A percentile compares a stretch with the other conserved stretches of the same genome.
These are phyloP conservation scores for Kernera saxatilis DNA, from an alignment of 345 rosid genomes.

Conservation along the genomic window DNA sequence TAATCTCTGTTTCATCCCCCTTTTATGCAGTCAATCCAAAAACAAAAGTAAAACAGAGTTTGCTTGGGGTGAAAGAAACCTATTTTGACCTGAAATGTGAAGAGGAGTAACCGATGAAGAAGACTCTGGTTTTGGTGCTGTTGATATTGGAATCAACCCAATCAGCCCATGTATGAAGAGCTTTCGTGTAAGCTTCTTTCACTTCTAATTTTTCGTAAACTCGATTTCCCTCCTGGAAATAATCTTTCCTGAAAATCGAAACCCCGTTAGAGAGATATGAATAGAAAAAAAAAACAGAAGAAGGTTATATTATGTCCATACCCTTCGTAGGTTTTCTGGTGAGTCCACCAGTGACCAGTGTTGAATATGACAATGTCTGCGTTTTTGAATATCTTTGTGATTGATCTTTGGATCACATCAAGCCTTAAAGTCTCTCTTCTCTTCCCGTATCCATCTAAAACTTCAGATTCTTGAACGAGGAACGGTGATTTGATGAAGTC, in stretches of 20 bases:
- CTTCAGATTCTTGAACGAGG: slow-evolving; percentile 52
- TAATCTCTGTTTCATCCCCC: background rate
- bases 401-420: slow-evolving; percentile 40
- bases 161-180: slow-evolving; percentile 65
- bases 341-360: slow-evolving; percentile 81
- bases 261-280: background rate
- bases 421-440: slow-evolving; percentile 47
- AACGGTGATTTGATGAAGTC: slow-evolving; percentile 60
- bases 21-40: background rate
- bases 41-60: background rate
- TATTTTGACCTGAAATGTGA: slow-evolving; percentile 53
- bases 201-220: slow-evolving; percentile 46
- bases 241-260: slow-evolving; percentile 37
- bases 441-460: slow-evolving; percentile 26
- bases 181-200: slow-evolving; percentile 57
- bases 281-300: background rate
- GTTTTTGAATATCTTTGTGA: slow-evolving; percentile 29
- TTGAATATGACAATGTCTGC: slow-evolving; percentile 65
- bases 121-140: slow-evolving; percentile 47
- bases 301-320: background rate
- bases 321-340: slow-evolving; percentile 48
- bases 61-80: background rate
- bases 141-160: slow-evolving; percentile 66
- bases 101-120: slow-evolving; percentile 78
- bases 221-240: slow-evolving; percentile 65